These are phyloP conservation scores for Gloeophyllum trabeum DNA, from an alignment of 768 basidiomycete species.

Conservation along the genomic window DNA sequence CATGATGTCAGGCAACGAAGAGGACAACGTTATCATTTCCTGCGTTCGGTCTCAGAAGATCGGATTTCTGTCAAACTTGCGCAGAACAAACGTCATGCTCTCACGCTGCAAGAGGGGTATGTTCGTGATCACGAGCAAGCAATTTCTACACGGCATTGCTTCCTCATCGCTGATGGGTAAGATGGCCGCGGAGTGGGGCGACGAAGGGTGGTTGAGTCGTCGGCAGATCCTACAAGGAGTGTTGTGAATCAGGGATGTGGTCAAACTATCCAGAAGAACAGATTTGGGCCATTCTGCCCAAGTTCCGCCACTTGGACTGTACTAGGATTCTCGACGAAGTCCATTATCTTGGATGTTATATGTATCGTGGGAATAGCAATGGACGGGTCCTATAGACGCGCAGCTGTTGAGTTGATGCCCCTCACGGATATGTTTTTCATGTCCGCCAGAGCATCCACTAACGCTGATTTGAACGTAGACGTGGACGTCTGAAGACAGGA, in stretches of 20 bases:
- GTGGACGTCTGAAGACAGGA: slow-evolving; percentile 66
- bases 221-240: slow-evolving; percentile 3
- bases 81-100: slow-evolving; percentile 24
- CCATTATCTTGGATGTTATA: too few species aligned
- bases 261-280: too few species aligned
- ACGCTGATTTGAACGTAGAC: slow-evolving; percentile 43
- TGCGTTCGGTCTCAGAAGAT: slow-evolving; percentile 17
- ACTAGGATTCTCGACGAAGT: too few species aligned
- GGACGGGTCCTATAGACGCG: too few species aligned
- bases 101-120: slow-evolving; percentile 21
- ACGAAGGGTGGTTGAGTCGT: slow-evolving; percentile 6
- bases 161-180: slow-evolving; percentile 16
- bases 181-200: slow-evolving; percentile 10
- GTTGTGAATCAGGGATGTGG: too few species aligned
- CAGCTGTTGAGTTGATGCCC: too few species aligned
- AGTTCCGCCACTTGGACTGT: too few species aligned
- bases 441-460: slow-evolving; percentile 53
- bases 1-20: slow-evolving; percentile 19
- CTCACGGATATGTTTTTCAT: too few species aligned
- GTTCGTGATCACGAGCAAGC: slow-evolving; percentile 16
- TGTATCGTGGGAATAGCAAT: too few species aligned
- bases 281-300: too few species aligned
- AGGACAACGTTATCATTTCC: slow-evolving; percentile 20
- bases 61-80: slow-evolving; percentile 18
- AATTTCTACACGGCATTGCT: slow-evolving; percentile 10